Evolutionary conservation across 179 eudicot species (phyloP).

Genomic region (Camellia oleifera): DNA sequence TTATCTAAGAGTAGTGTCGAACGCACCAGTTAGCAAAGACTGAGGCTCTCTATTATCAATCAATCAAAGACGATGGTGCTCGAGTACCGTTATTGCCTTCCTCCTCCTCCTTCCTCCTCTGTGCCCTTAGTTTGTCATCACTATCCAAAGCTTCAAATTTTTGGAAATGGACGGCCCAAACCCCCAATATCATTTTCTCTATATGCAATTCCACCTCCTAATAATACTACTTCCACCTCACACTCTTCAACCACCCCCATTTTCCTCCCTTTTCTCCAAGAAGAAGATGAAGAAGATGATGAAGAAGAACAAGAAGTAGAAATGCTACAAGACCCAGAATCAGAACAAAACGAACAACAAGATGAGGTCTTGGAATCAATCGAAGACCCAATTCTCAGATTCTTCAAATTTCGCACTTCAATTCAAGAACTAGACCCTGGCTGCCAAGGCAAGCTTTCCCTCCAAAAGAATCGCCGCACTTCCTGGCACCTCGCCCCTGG

Average conservation of each 20-base stretch:
- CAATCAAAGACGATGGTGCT: constrained; percentile 18
- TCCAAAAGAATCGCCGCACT: constrained; percentile 59
- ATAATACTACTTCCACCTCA: constrained; percentile 23
- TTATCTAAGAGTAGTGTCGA: too few relatives aligned
- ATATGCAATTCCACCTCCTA: constrained; percentile 22
- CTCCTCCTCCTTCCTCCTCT: constrained; percentile 5
- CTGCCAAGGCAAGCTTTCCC: constrained; percentile 53
- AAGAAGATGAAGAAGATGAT: constrained; percentile 28
- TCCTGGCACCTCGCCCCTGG: constrained; percentile 59
- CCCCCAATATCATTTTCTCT: constrained; percentile 21
- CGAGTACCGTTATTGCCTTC: not conserved
- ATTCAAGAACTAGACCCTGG: constrained; percentile 50
- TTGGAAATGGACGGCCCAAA: constrained; percentile 19
- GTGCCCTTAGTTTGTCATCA: not conserved
- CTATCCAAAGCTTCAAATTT: constrained; percentile 13
- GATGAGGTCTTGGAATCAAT: constrained; percentile 21
- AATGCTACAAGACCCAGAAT: constrained; percentile 17
- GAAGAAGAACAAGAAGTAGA: constrained; percentile 20
- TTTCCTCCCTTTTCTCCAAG: constrained; percentile 66
- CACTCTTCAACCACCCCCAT: constrained; percentile 30
- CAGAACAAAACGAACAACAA: constrained; percentile 15
- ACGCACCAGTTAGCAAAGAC: not conserved
- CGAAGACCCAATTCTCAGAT: constrained; percentile 61
- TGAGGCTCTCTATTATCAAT: not conserved
- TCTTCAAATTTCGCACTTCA: constrained; percentile 60